Percentiles rank a stretch among this genome's conserved stretches.
Evolutionary conservation across 345 rosid species (phyloP).

Genomic region (Hevea brasiliensis): DNA sequence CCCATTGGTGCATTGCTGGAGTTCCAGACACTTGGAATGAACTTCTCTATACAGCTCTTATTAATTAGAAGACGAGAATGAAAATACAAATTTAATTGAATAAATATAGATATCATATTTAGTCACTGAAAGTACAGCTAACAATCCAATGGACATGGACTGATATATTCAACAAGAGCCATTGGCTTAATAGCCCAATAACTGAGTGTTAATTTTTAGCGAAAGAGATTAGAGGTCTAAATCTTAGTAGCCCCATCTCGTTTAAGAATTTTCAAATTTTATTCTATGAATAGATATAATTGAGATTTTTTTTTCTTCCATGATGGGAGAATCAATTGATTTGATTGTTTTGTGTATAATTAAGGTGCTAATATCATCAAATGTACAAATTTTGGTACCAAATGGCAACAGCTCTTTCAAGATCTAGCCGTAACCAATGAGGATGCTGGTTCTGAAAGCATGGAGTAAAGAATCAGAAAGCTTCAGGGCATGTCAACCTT

Average conservation of each 20-base stretch:
- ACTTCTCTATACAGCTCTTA: slow-evolving; percentile 48
- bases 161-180: background rate
- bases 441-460: background rate
- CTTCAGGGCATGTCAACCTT: too few relatives aligned
- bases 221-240: too few relatives aligned
- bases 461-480: too few relatives aligned
- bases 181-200: too few relatives aligned
- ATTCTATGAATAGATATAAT: too few relatives aligned
- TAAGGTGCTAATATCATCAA: background rate
- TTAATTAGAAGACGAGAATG: background rate
- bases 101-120: background rate
- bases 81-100: too few relatives aligned
- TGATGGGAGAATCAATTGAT: background rate
- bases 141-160: background rate
- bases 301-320: background rate
- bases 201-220: too few relatives aligned
- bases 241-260: too few relatives aligned
- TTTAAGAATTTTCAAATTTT: too few relatives aligned
- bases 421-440: background rate
- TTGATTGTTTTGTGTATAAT: background rate
- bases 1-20: slow-evolving; percentile 76
- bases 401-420: too few relatives aligned
- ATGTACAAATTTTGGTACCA: too few relatives aligned
- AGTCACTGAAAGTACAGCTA: background rate
- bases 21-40: slow-evolving; percentile 65